Evolutionary conservation across 2,329 filamentous ascomycete genomes (phyloP).

Genomic region (Aspergillus bombycis): DNA sequence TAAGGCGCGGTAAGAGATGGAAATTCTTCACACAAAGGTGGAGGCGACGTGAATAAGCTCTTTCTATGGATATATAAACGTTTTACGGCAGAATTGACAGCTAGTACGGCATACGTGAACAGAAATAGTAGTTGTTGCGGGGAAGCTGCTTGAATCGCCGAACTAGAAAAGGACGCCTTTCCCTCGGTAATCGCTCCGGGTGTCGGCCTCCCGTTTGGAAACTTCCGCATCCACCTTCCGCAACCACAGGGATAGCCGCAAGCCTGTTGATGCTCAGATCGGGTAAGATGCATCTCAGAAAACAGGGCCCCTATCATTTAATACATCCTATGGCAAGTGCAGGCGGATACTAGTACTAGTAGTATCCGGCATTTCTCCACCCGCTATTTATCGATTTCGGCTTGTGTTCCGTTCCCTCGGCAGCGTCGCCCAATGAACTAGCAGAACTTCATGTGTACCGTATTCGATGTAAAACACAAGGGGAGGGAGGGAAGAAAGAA

Average conservation of each 20-base stretch:
- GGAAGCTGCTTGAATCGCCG: constrained; percentile 10
- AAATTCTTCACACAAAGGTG: neutral
- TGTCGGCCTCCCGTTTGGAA: constrained; percentile 4
- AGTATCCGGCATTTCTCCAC: neutral
- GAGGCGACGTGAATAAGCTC: neutral
- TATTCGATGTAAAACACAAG: neutral
- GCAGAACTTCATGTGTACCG: neutral
- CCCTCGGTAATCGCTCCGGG: constrained; percentile 32
- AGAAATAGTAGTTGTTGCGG: constrained; percentile 16
- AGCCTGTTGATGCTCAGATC: neutral
- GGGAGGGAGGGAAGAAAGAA: neutral
- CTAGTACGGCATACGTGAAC: neutral
- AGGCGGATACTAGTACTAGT: too few species aligned
- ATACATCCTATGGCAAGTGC: neutral
- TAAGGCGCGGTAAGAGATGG: neutral
- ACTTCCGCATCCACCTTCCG: neutral
- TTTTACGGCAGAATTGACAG: neutral
- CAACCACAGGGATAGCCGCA: neutral
- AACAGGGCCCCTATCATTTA: neutral
- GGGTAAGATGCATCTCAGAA: neutral
- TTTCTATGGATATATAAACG: neutral
- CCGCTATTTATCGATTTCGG: neutral
- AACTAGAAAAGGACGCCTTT: constrained; percentile 4
- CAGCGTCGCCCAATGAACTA: neutral
- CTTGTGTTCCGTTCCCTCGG: neutral